A percentile compares a stretch with the other conserved stretches of the same genome.
These are phyloP conservation scores for Boehmeria nivea DNA, from an alignment of 306 rosid species.

Conservation along the genomic window DNA sequence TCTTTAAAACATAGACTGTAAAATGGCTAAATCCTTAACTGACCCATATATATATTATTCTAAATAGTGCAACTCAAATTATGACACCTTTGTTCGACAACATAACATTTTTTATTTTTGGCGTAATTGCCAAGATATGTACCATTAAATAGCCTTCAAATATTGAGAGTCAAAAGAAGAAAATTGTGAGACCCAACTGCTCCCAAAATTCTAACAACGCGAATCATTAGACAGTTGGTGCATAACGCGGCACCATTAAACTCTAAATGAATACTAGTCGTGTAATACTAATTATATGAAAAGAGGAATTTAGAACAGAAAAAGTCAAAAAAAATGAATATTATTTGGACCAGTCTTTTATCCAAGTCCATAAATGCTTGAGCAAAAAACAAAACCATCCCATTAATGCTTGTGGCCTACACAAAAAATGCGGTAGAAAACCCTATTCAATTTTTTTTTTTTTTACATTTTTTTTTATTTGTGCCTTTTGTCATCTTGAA, in stretches of 20 bases:
- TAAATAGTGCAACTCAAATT: no score
- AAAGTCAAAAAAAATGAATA: neutral
- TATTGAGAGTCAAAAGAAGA: neutral
- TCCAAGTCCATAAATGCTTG: constrained; percentile 1
- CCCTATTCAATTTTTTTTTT: no score
- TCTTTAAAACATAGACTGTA: no score
- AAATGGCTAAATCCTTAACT: no score
- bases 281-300: neutral
- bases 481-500: no score
- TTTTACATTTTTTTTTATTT: no score
- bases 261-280: neutral
- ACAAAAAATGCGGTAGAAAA: no score
- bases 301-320: neutral
- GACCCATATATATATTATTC: no score
- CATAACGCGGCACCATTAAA: neutral
- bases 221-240: neutral
- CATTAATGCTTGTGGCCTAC: no score
- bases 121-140: neutral
- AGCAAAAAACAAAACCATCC: no score
- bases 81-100: no score
- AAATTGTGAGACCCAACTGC: neutral
- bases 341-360: neutral
- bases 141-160: neutral
- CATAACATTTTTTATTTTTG: no score
- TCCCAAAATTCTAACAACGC: neutral